These are phyloP conservation scores for Przewalskia tangutica DNA, from an alignment of 257 asterid genomes.

Conservation along the genomic window DNA sequence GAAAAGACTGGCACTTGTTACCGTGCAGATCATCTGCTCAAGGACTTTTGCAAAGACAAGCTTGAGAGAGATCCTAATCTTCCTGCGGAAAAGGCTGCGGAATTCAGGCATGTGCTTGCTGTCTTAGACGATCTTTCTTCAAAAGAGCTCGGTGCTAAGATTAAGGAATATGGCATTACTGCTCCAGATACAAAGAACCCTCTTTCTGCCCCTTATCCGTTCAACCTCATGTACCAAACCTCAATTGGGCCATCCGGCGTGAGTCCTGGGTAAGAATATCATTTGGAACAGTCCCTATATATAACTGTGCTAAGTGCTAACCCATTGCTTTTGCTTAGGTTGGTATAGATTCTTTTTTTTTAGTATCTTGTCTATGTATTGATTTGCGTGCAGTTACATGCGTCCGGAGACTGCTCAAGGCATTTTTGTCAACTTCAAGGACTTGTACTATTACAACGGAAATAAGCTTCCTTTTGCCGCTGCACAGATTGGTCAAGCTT, in stretches of 20 bases:
- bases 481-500: conserved; percentile 87
- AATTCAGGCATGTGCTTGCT: conserved; percentile 24
- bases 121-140: conserved; percentile 18
- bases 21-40: conserved; percentile 29
- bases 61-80: conserved; percentile 22
- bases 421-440: conserved; percentile 67
- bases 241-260: conserved; percentile 17
- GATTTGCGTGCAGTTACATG: conserved; percentile 40
- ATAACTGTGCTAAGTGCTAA: not conserved
- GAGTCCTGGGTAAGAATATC: conserved; percentile 16
- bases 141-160: conserved; percentile 20
- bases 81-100: conserved; percentile 17
- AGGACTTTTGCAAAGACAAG: conserved; percentile 26
- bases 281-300: not conserved
- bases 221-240: conserved; percentile 19
- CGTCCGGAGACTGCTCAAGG: conserved; percentile 88
- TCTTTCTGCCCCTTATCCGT: conserved; percentile 20
- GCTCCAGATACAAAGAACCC: conserved; percentile 20
- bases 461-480: conserved; percentile 76
- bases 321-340: not conserved
- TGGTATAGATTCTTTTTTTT: not conserved
- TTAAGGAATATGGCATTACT: conserved; percentile 20
- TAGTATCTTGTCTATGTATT: not conserved
- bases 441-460: conserved; percentile 57
- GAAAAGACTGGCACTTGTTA: conserved; percentile 25